phyloP scores from a whole-genome alignment of 2,329 filamentous ascomycete species.

The Neofusicoccum umdonicola region DNA sequence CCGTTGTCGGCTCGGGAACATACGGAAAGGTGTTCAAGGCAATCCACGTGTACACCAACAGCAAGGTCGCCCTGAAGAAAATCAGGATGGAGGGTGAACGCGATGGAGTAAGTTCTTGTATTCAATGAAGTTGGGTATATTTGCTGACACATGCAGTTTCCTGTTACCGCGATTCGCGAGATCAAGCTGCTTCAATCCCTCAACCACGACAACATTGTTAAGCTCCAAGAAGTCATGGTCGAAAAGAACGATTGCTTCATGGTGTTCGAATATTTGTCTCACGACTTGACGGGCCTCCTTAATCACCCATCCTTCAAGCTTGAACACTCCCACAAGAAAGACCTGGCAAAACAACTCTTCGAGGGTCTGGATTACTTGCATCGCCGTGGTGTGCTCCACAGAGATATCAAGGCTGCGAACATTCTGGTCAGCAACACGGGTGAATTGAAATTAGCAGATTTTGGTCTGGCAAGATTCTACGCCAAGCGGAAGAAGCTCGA shows the following conservation, averaged over 20 bases:
- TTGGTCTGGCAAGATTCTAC: constrained; percentile 93
- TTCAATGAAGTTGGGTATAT: neutral
- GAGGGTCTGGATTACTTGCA: constrained; percentile 93
- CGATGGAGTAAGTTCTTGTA: constrained; percentile 59
- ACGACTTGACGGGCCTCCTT: constrained; percentile 90
- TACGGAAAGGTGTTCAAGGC: constrained; percentile 96
- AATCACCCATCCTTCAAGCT: constrained; percentile 92
- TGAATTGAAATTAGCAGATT: constrained; percentile 89
- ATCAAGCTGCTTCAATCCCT: constrained; percentile 89
- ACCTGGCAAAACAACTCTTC: constrained; percentile 89
- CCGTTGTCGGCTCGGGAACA: constrained; percentile 90
- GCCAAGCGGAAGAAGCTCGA: constrained; percentile 88
- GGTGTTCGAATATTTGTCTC: constrained; percentile 97
- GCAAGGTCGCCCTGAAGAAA: constrained; percentile 80
- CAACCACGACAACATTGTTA: constrained; percentile 77
- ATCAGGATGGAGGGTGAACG: constrained; percentile 92
- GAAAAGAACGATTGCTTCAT: constrained; percentile 99
- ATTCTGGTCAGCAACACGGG: constrained; percentile 90
- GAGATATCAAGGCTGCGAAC: constrained; percentile 97
- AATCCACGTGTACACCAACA: constrained; percentile 86
- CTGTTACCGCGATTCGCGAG: constrained; percentile 85
- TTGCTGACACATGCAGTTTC: constrained; percentile 55
- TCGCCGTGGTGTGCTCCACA: constrained; percentile 86
- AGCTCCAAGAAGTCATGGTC: constrained; percentile 90
- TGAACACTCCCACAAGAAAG: constrained; percentile 82